Evolutionary conservation across 2,329 filamentous ascomycete genomes (phyloP), one percentile per base, ranked within the genome.

Genomic region (Botrytis elliptica): DNA sequence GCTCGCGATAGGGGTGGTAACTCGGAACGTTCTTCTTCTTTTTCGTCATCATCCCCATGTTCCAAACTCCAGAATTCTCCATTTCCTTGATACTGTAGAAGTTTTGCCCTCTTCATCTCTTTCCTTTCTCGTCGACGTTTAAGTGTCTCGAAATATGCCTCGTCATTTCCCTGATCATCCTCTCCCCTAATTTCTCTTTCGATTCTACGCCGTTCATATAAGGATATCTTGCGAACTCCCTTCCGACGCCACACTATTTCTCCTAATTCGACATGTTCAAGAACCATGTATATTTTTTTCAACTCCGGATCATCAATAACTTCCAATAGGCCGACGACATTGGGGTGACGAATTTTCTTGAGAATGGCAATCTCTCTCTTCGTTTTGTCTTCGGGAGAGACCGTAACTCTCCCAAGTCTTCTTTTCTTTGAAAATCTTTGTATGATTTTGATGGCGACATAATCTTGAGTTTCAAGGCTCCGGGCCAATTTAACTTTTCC

Each of bases 361-460:
- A 99, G 86, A 74, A 99, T 98, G 81, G 96, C 96, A 76, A 99
- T 97, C 84, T 99, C 96, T 81, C 93, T 92, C 85, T 97, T 98
- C 73, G 93, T 94, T 85, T 95, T 95, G 82, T 93, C 91, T 79
- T 90, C 88, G 4, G 88, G 89, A 1, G 88, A 88, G 75, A 89
- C 88, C 2, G 87, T 90, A 73, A 95, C 91, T 81, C 93, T 93
- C 71, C 96, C 96, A n/a, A 99, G 87, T 40, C 95, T 92, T 73
- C 95, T 91, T 79, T 93, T 94, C 84, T 97, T 98, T 70, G 95
- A 97, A 81, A 96, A 97, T 55, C 96, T 91, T 74, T 97, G 94
- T 65, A 99, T 97, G 79, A 99, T 99, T 85, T 99, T 99, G 87
- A 99, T 98, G 73, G 96, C 96, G 6, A 99, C 95, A 81, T 92